Base-by-base conservation (phyloP, 768 basidiomycete species). In the Rubroboletus pulcherrimus region DNA sequence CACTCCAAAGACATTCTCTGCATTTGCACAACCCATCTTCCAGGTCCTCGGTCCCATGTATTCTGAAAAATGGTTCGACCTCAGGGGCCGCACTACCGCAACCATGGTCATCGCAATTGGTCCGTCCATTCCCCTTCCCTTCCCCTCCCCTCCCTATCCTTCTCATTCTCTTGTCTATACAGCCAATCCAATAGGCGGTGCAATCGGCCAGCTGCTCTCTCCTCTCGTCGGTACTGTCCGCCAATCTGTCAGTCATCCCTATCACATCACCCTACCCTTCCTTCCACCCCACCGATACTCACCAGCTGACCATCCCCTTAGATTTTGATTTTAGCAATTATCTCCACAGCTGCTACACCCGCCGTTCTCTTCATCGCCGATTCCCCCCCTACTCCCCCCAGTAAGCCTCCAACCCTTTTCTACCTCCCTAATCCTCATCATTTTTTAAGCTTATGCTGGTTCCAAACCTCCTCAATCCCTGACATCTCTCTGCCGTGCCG, bases 61-160 rank as follows among this genome's bases (percentile, higher is more conserved):
- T 69, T 91, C 91, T 0, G 88, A 93, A 66, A 81, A 73, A 33
- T 93, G 91, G 91, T 93, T 93, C 63, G 83, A 87, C 57, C 71
- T 91, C 45, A 75, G 80, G 55, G 83, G 86, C 14, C 78, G 91
- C 40, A 91, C 87, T 3, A 92, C 91, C 0, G 89, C 89, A 12
- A 93, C 82, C n/a, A 82, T 82, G 81, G 44, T 79, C 37, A 73
- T 83, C 50, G 75, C 80, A 9, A 62, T 83, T 30, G 72, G 80
- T 77, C 34, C 24, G 73, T 52, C 35, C 30, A 15, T 40, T 21
- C 19, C 7, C 11, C 21, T n/a, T 11, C 30, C 11, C 7, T 19
- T 40, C 7, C 21, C 2, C n/a, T 5, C 26, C 26, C 21, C 5
- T 38, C 4, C 33, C 19, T 55, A 10, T 34, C 19, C 35, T 17